Percentiles rank a stretch among this genome's conserved stretches.
Conservation (phyloP, 352 stramenopile species). For the Phytophthora pistaciae region DNA sequence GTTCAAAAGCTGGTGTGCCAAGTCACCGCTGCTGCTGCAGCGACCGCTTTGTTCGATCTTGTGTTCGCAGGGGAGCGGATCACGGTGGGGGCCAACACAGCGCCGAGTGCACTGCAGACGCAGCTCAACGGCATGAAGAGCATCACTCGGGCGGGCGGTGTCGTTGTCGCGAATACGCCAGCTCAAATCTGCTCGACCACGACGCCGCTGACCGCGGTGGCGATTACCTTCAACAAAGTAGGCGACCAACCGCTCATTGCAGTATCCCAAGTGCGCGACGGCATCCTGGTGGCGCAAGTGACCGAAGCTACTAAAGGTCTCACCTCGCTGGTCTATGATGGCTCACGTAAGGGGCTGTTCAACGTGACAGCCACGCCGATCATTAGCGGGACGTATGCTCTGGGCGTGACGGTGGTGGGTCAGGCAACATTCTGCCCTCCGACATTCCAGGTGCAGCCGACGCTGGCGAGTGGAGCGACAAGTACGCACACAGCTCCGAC, state of each 20-base stretch:
- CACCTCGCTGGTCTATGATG: slow-evolving; percentile 77
- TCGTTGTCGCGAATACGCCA: slow-evolving; percentile 54
- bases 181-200: slow-evolving; percentile 44
- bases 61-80: slow-evolving; percentile 46
- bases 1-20: slow-evolving; percentile 65
- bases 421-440: slow-evolving; percentile 70
- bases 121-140: slow-evolving; percentile 59
- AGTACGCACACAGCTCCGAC: slow-evolving; percentile 83
- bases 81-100: slow-evolving; percentile 50
- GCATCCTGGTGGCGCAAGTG: slow-evolving; percentile 56
- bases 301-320: slow-evolving; percentile 77
- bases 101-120: slow-evolving; percentile 43
- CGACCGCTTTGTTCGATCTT: slow-evolving; percentile 59
- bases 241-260: slow-evolving; percentile 50
- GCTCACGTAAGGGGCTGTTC: slow-evolving; percentile 71
- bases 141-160: slow-evolving; percentile 54
- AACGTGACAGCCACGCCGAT: slow-evolving; percentile 86
- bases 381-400: slow-evolving; percentile 71
- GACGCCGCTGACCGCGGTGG: slow-evolving; percentile 36
- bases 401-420: slow-evolving; percentile 63
- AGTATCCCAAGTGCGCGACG: slow-evolving; percentile 55
- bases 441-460: slow-evolving; percentile 83
- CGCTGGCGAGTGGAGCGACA: slow-evolving; percentile 65
- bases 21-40: slow-evolving; percentile 39
- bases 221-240: slow-evolving; percentile 60